Evolutionary conservation across 2,329 filamentous ascomycete species (phyloP).

Genomic region (Spiromastix sp.): DNA sequence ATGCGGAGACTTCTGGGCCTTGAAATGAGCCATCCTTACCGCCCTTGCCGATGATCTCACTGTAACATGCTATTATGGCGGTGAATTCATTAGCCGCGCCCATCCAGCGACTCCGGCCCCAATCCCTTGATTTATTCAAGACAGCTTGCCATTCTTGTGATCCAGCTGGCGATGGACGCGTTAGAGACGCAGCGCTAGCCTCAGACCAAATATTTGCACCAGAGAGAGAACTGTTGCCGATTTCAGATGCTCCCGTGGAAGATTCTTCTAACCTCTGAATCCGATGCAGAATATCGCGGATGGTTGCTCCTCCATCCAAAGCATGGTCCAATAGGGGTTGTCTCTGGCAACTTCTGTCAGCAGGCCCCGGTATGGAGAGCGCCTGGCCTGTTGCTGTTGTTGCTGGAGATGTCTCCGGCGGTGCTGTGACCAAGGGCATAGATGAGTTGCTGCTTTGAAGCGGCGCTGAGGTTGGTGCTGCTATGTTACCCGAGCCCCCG

Average conservation of each 20-base stretch:
- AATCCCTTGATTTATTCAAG: slow-evolving; percentile 4
- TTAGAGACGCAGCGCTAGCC: background rate
- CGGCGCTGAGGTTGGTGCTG: background rate
- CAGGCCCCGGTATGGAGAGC: background rate
- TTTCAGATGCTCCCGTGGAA: slow-evolving; percentile 1
- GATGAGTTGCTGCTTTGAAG: too few relatives aligned
- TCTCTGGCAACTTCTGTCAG: background rate
- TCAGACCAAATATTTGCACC: slow-evolving; percentile 1
- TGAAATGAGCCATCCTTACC: slow-evolving; percentile 2
- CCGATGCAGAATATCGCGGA: slow-evolving; percentile 4
- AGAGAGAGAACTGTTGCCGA: background rate
- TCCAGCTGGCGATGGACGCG: slow-evolving; percentile 1
- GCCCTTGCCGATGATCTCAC: slow-evolving; percentile 1
- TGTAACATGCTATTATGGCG: slow-evolving; percentile 4
- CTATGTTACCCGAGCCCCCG: background rate
- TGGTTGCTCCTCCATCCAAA: background rate
- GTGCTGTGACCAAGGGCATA: background rate
- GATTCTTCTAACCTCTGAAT: slow-evolving; percentile 5
- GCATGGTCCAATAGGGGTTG: background rate
- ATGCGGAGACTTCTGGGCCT: slow-evolving; percentile 1
- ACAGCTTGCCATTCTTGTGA: slow-evolving; percentile 5
- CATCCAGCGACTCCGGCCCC: slow-evolving; percentile 5
- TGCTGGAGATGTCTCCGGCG: too few relatives aligned
- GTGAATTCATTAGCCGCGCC: slow-evolving; percentile 4
- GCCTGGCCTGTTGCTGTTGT: slow-evolving; percentile 1